These are phyloP conservation scores for Parmales sp. DNA, from an alignment of 108 stramenopile species.

Conservation along the genomic window DNA sequence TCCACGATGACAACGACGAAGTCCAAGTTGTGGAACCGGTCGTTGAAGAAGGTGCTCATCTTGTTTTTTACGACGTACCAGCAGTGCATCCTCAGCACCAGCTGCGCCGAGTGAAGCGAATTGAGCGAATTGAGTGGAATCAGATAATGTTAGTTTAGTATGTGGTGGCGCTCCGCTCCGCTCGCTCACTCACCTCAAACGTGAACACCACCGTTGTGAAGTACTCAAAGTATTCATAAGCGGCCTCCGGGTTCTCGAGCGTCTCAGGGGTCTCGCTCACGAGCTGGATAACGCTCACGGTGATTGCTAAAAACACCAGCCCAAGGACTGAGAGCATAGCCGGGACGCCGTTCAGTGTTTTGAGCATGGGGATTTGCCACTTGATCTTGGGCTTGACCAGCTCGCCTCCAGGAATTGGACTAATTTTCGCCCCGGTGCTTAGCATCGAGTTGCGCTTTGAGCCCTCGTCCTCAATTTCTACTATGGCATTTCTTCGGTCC, in stretches of 20 bases:
- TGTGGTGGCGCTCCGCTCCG: too few species aligned
- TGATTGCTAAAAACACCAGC: neutral
- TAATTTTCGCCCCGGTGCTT: neutral
- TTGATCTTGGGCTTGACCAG: neutral
- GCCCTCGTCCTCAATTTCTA: neutral
- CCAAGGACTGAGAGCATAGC: neutral
- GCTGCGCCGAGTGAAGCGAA: too few species aligned
- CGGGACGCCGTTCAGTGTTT: neutral
- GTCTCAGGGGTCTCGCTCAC: neutral
- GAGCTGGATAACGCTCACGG: neutral
- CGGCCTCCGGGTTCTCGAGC: neutral
- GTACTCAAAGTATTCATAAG: conserved; percentile 10
- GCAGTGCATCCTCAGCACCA: conserved; percentile 13
- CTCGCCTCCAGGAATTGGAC: neutral
- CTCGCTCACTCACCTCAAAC: too few species aligned
- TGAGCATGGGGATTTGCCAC: conserved; percentile 6
- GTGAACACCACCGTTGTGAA: neutral
- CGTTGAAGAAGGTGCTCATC: conserved; percentile 1
- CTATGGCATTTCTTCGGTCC: neutral
- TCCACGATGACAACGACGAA: conserved; percentile 13
- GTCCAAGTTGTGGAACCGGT: conserved; percentile 22
- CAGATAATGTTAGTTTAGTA: too few species aligned
- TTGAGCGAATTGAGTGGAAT: too few species aligned
- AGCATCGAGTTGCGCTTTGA: neutral
- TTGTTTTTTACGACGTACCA: neutral